These are phyloP conservation scores for Furcasterigmium sp. DNA, from an alignment of 2,329 filamentous ascomycete genomes.

Conservation along the genomic window DNA sequence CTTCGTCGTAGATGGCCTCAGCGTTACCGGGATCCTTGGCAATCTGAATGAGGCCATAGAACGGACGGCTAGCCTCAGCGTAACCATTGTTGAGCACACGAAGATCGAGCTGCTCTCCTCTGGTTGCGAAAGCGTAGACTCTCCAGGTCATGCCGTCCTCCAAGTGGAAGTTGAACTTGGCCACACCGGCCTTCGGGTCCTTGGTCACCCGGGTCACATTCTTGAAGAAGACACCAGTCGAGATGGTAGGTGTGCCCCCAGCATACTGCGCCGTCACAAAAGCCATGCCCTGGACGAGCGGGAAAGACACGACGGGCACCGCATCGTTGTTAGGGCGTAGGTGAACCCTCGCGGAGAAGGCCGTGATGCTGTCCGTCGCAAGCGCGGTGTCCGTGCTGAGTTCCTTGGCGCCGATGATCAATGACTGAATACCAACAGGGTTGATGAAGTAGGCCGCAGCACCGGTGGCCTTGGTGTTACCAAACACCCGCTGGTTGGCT, in stretches of 20 bases:
- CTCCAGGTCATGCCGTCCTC: slow-evolving; percentile 74
- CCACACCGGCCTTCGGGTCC: slow-evolving; percentile 58
- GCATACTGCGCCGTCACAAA: slow-evolving; percentile 77
- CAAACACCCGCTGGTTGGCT: slow-evolving; percentile 60
- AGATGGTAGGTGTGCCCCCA: slow-evolving; percentile 64
- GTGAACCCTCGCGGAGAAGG: slow-evolving; percentile 61
- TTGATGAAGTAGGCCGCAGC: slow-evolving; percentile 72
- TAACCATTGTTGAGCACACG: slow-evolving; percentile 60
- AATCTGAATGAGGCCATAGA: slow-evolving; percentile 76
- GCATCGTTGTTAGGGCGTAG: slow-evolving; percentile 51
- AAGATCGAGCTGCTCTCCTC: slow-evolving; percentile 60
- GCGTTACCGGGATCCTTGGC: slow-evolving; percentile 66
- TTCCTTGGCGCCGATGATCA: slow-evolving; percentile 75
- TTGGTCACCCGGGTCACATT: slow-evolving; percentile 53
- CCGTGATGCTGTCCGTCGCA: slow-evolving; percentile 48
- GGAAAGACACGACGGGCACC: slow-evolving; percentile 64
- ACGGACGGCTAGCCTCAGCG: slow-evolving; percentile 60
- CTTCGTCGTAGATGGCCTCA: slow-evolving; percentile 68
- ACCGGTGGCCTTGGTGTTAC: slow-evolving; percentile 49
- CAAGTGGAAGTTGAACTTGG: slow-evolving; percentile 70
- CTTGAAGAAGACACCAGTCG: slow-evolving; percentile 70
- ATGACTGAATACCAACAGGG: slow-evolving; percentile 74
- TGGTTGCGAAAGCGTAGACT: slow-evolving; percentile 64
- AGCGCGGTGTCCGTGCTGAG: slow-evolving; percentile 56
- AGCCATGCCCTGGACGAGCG: slow-evolving; percentile 83